These are phyloP conservation scores for Dictyostelium citrinum DNA, from an alignment of 78 protist species.

Conservation along the genomic window DNA sequence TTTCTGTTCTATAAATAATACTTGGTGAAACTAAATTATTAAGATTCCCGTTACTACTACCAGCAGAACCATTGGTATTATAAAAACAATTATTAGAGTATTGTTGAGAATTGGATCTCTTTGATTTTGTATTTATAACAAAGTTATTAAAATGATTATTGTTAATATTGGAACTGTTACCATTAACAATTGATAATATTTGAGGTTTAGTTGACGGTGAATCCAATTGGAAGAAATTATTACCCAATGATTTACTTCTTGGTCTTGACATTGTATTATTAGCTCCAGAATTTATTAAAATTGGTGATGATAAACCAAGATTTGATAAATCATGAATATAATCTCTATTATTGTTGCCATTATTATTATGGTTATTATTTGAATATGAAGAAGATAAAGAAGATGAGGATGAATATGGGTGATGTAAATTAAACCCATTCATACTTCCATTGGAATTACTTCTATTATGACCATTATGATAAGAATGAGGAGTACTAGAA, in stretches of 20 bases:
- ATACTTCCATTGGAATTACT: not conserved
- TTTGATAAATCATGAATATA: conserved; percentile 28
- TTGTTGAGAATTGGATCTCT: conserved; percentile 9
- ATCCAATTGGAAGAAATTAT: not conserved
- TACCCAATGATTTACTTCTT: conserved; percentile 45
- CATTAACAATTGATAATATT: not conserved
- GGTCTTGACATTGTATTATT: conserved; percentile 5
- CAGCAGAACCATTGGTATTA: not conserved
- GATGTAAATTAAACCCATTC: not conserved
- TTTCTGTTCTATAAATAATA: not conserved
- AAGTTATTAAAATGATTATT: not conserved
- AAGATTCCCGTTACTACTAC: not conserved
- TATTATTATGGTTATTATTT: not conserved
- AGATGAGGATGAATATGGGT: not conserved
- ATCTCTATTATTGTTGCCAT: not conserved
- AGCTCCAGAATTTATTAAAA: not conserved
- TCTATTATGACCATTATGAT: not conserved
- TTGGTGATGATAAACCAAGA: conserved; percentile 14
- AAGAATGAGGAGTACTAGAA: not conserved
- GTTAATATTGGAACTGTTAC: not conserved
- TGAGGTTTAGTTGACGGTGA: not conserved
- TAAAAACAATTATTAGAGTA: not conserved
- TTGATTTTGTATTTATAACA: not conserved
- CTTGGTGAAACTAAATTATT: not conserved
- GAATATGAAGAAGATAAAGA: not conserved